phyloP scores from a whole-genome alignment of 1,284 basidiomycete genomes.

The Ganoderma sp. region DNA sequence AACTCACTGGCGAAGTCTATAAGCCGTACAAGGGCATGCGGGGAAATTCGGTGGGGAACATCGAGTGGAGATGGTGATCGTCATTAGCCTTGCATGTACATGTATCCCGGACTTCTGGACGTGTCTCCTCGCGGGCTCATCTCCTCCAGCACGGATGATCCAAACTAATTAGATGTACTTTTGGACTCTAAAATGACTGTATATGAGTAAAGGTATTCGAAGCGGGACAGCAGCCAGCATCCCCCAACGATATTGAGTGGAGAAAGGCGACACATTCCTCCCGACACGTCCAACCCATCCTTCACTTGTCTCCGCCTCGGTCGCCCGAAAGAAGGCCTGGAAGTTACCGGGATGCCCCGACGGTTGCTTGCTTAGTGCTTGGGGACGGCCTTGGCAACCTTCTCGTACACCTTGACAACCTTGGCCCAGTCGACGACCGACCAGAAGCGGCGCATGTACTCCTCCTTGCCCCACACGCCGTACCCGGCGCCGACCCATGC shows the following conservation, averaged over 20 bases:
- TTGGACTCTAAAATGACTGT: constrained; percentile 31
- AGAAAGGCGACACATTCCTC: neutral
- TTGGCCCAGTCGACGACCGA: constrained; percentile 85
- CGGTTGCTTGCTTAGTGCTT: neutral
- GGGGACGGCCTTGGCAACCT: constrained; percentile 13
- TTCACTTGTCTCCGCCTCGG: neutral
- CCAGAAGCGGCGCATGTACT: constrained; percentile 92
- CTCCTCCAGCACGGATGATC: neutral
- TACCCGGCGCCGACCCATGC: constrained; percentile 89
- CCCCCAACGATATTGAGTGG: constrained; percentile 8
- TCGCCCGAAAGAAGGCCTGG: neutral
- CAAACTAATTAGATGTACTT: constrained; percentile 28
- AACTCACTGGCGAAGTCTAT: constrained; percentile 81
- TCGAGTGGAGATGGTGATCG: constrained; percentile 76
- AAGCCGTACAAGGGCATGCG: constrained; percentile 77
- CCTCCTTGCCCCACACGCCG: constrained; percentile 93
- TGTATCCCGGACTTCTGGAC: constrained; percentile 8
- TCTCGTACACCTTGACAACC: constrained; percentile 50
- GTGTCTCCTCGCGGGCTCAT: neutral
- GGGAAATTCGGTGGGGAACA: constrained; percentile 60
- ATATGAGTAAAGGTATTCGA: constrained; percentile 24
- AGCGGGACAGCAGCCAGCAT: neutral
- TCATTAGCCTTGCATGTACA: constrained; percentile 7
- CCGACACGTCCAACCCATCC: neutral
- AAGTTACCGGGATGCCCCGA: neutral